Evolutionary conservation across 331 rosid species (phyloP).

Genomic region (Malus hybrid): DNA sequence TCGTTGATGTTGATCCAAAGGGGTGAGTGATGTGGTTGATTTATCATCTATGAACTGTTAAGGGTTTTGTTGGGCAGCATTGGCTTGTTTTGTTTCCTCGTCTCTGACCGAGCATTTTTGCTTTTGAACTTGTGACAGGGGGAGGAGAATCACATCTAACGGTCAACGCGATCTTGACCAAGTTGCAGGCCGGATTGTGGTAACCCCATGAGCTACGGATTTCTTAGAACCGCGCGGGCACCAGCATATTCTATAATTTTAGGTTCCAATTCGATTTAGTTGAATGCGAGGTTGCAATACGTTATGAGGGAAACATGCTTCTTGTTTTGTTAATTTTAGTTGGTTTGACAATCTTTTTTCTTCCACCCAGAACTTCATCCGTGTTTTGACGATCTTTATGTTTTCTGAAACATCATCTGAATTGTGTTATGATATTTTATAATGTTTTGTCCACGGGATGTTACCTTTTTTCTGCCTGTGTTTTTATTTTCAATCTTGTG

Average conservation of each 20-base stretch:
- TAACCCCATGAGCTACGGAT: slow-evolving; percentile 35
- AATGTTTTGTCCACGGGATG: not conserved
- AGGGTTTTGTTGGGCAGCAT: not conserved
- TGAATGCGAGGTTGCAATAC: not conserved
- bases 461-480: not conserved
- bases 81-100: not conserved
- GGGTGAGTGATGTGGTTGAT: slow-evolving; percentile 34
- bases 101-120: not conserved
- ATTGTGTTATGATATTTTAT: not conserved
- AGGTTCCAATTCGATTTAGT: slow-evolving; percentile 12
- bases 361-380: not conserved
- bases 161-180: slow-evolving; percentile 78
- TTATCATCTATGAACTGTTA: not conserved
- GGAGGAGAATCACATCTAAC: slow-evolving; percentile 65
- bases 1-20: slow-evolving; percentile 51
- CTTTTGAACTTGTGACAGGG: slow-evolving; percentile 26
- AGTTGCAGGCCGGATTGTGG: slow-evolving; percentile 69
- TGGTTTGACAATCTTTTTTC: not conserved
- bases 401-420: not conserved
- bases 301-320: not conserved
- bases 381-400: not conserved
- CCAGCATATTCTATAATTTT: not conserved
- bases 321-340: not conserved
- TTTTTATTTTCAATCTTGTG: not conserved
- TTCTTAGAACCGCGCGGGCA: not conserved